A percentile compares a stretch with the other conserved stretches of the same genome.
These are phyloP conservation scores for Orobanche coerulescens DNA, from an alignment of 257 asterid species.

Conservation along the genomic window DNA sequence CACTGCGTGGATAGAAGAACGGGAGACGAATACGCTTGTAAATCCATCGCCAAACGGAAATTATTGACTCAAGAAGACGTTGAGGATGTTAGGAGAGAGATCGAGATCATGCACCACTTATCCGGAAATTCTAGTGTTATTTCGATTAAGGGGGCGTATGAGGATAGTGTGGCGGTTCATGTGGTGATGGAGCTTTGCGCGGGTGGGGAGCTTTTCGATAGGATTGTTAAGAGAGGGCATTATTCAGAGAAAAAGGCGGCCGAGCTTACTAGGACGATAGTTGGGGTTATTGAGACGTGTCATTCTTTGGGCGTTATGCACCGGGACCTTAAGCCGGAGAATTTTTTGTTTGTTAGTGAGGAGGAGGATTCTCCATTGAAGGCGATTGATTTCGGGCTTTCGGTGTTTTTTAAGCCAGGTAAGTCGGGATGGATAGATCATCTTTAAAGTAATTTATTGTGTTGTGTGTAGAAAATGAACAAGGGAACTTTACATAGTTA, in stretches of 20 bases:
- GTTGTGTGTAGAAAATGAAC: too few relatives aligned
- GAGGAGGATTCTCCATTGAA: constrained; percentile 63
- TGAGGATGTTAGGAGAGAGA: constrained; percentile 85
- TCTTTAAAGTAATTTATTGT: too few relatives aligned
- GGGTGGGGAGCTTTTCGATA: constrained; percentile 87
- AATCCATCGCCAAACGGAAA: constrained; percentile 72
- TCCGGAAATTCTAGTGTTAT: constrained; percentile 62
- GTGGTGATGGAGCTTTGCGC: constrained; percentile 79
- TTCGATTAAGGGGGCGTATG: constrained; percentile 66
- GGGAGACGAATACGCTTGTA: constrained; percentile 67
- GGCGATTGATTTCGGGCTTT: constrained; percentile 78
- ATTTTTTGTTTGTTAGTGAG: constrained; percentile 54
- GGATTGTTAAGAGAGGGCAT: constrained; percentile 77
- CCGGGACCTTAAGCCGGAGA: constrained; percentile 84
- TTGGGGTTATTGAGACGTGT: constrained; percentile 72
- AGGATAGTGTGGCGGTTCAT: constrained; percentile 75
- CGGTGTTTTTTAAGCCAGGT: constrained; percentile 89
- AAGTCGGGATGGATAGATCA: too few relatives aligned
- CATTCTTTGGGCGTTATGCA: constrained; percentile 92
- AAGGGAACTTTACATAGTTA: too few relatives aligned
- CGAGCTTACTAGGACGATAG: constrained; percentile 71
- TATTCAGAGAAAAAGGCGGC: constrained; percentile 86
- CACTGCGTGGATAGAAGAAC: constrained; percentile 53
- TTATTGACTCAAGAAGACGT: constrained; percentile 57
- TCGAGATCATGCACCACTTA: constrained; percentile 86